phyloP scores from a whole-genome alignment of 106 monocot species.

The Platanthera guangdongensis region DNA sequence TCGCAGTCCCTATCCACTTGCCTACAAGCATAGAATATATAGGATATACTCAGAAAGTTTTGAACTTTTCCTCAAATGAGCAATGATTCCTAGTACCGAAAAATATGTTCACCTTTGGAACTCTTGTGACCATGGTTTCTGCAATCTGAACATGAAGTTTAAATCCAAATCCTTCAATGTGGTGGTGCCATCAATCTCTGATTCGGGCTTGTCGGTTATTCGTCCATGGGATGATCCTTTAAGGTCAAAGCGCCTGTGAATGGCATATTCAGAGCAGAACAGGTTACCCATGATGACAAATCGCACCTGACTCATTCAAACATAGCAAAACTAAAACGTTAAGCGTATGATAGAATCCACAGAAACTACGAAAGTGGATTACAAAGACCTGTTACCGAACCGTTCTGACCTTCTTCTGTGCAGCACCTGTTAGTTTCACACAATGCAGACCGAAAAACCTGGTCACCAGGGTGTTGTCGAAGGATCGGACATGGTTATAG shows the following conservation, averaged over 20 bases:
- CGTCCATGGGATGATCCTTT: conserved; percentile 34
- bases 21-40: neutral
- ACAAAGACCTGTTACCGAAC: neutral
- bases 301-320: conserved; percentile 22
- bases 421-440: conserved; percentile 50
- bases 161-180: conserved; percentile 36
- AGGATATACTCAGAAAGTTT: neutral
- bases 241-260: conserved; percentile 29
- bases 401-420: conserved; percentile 56
- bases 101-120: conserved; percentile 21
- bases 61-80: neutral
- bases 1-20: conserved; percentile 21
- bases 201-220: conserved; percentile 27
- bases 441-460: conserved; percentile 68
- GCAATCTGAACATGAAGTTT: conserved; percentile 29
- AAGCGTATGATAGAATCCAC: neutral
- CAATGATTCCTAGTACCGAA: neutral
- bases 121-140: conserved; percentile 24
- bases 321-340: neutral
- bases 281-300: conserved; percentile 40
- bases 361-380: neutral
- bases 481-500: conserved; percentile 68
- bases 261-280: conserved; percentile 27
- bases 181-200: conserved; percentile 31
- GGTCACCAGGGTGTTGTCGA: conserved; percentile 52